These are phyloP conservation scores for Thielaviopsis punctulata DNA, from an alignment of 2,329 filamentous ascomycete genomes.

Conservation along the genomic window DNA sequence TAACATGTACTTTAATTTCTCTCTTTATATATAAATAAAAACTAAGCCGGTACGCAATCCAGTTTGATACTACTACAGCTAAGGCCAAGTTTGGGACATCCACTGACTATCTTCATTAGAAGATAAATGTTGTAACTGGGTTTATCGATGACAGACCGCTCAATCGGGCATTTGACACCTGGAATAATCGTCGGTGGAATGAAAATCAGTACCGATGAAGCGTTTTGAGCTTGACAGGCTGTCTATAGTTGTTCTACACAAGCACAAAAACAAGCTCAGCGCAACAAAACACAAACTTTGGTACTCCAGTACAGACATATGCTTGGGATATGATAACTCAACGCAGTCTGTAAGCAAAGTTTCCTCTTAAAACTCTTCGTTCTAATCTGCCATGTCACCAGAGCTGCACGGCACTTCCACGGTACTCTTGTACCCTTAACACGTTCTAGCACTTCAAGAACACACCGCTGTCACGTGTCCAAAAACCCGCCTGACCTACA, in stretches of 20 bases:
- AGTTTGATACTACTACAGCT: background rate
- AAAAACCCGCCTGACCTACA: background rate
- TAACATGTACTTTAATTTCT: too few species aligned
- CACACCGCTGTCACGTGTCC: background rate
- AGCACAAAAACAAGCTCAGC: background rate
- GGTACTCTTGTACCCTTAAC: background rate
- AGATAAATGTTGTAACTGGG: too few species aligned
- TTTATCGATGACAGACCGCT: background rate
- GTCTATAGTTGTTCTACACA: background rate
- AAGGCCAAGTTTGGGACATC: background rate
- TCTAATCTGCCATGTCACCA: background rate
- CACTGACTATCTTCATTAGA: background rate
- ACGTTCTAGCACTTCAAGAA: background rate
- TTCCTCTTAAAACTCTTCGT: background rate
- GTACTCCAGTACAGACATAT: background rate
- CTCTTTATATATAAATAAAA: too few species aligned
- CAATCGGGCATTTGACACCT: background rate
- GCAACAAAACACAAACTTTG: background rate
- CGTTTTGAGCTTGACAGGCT: background rate
- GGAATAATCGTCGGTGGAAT: background rate
- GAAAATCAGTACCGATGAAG: background rate
- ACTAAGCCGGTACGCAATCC: too few species aligned
- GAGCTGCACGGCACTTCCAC: background rate
- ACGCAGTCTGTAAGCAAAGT: background rate
- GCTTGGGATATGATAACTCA: background rate